Percentiles rank a stretch among this genome's conserved stretches.
phyloP scores from a whole-genome alignment of 23 red algal species.

The Chondrus crispus region DNA sequence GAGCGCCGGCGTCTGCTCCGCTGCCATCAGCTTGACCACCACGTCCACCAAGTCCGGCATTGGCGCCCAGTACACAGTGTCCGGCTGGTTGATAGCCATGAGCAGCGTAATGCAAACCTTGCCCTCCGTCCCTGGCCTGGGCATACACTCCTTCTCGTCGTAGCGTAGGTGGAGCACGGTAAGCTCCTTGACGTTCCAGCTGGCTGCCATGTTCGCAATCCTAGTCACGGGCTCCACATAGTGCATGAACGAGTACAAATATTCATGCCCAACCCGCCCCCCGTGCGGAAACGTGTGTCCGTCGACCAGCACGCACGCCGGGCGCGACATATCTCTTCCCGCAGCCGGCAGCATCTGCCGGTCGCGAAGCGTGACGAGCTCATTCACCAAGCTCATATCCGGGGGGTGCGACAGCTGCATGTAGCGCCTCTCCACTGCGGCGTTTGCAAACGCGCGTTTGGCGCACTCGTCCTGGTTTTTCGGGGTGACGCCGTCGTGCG shows the following conservation, averaged over 20 bases:
- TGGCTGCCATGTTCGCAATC: background rate
- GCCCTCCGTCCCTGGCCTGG: background rate
- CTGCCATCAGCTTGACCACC: background rate
- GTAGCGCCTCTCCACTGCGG: background rate
- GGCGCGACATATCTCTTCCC: background rate
- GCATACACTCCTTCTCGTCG: constrained; percentile 27
- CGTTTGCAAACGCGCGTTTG: background rate
- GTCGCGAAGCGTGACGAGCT: background rate
- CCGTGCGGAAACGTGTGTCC: background rate
- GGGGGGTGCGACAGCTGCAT: background rate
- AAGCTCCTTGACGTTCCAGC: background rate
- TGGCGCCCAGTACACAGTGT: background rate
- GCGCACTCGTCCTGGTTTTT: background rate
- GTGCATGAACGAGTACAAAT: constrained; percentile 23
- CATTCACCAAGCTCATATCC: background rate
- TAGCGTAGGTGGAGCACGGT: constrained; percentile 25
- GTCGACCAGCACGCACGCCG: constrained; percentile 22
- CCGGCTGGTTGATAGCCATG: background rate
- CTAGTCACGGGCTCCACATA: background rate
- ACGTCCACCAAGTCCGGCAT: background rate
- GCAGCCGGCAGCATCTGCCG: background rate
- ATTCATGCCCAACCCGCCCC: background rate
- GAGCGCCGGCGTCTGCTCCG: background rate
- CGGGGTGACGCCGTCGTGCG: background rate
- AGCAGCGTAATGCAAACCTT: constrained; percentile 4